phyloP scores from a whole-genome alignment of 495 filamentous ascomycete genomes.

The Tuber magnatum region DNA sequence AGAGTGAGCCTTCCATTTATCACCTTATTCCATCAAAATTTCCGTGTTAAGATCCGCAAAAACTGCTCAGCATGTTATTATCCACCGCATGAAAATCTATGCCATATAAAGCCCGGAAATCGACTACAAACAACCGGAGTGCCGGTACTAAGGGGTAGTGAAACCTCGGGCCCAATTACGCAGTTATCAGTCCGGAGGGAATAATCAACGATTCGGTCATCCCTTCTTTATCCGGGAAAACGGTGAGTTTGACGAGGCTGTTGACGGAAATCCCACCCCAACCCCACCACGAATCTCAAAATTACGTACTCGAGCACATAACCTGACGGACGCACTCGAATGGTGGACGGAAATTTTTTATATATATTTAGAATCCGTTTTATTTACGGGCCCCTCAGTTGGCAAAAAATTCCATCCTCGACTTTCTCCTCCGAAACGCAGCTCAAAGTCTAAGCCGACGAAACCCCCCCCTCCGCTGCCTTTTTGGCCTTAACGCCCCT shows the following conservation, averaged over 20 bases:
- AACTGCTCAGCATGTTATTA: conserved; percentile 1
- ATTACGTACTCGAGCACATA: neutral
- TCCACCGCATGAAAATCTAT: neutral
- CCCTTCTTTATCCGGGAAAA: neutral
- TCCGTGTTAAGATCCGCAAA: neutral
- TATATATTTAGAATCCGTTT: neutral
- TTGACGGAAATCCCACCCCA: neutral
- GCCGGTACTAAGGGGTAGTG: neutral
- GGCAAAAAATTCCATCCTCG: neutral
- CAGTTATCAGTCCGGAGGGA: neutral
- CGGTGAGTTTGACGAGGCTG: neutral
- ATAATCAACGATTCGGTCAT: neutral
- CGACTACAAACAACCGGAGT: neutral
- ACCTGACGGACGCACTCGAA: neutral
- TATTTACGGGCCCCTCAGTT: neutral
- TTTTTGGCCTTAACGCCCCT: conserved; percentile 76
- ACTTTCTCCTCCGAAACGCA: neutral
- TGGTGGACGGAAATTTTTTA: neutral
- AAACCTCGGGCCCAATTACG: neutral
- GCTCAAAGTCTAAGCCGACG: conserved; percentile 12
- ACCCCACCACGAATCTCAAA: neutral
- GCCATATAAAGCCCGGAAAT: neutral
- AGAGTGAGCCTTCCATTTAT: neutral
- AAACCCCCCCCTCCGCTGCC: conserved; percentile 54
- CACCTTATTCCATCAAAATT: neutral